These are phyloP conservation scores for Nadsonia fulvescens DNA, from an alignment of 805 yeast genomes.

Conservation along the genomic window DNA sequence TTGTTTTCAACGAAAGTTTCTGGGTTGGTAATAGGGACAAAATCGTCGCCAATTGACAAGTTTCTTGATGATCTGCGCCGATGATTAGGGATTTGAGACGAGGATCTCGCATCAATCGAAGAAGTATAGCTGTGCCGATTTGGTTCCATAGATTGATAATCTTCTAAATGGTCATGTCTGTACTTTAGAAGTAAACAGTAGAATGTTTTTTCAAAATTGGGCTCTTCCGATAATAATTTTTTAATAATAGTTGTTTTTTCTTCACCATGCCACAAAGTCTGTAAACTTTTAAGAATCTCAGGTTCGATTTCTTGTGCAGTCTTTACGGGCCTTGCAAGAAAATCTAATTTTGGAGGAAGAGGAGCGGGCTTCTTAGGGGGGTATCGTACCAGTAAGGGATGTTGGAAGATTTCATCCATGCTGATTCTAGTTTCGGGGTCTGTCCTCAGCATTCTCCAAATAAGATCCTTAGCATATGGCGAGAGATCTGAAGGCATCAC, in stretches of 20 bases:
- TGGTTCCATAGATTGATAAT: constrained; percentile 2
- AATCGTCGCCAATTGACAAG: background rate
- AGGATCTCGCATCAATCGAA: background rate
- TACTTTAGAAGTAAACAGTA: constrained; percentile 60
- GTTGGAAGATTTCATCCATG: constrained; percentile 56
- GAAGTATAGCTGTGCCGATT: background rate
- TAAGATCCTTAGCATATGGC: constrained; percentile 71
- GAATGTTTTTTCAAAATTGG: constrained; percentile 64
- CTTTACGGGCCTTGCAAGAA: constrained; percentile 18
- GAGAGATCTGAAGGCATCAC: constrained; percentile 69
- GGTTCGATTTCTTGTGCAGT: constrained; percentile 39
- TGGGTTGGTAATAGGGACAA: constrained; percentile 1
- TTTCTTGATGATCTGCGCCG: background rate
- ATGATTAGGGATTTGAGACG: constrained; percentile 1
- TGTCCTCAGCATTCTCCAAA: constrained; percentile 62
- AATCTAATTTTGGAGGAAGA: constrained; percentile 9
- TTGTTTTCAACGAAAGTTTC: constrained; percentile 1
- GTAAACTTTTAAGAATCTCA: constrained; percentile 58
- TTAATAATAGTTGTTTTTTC: constrained; percentile 32
- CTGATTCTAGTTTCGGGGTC: constrained; percentile 67
- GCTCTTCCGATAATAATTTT: constrained; percentile 34
- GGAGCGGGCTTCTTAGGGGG: constrained; percentile 10
- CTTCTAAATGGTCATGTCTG: constrained; percentile 41
- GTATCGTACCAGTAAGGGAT: constrained; percentile 69
- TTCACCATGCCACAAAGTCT: constrained; percentile 70